Evolutionary conservation across 257 asterid species (phyloP).

Genomic region (Vinca minor): DNA sequence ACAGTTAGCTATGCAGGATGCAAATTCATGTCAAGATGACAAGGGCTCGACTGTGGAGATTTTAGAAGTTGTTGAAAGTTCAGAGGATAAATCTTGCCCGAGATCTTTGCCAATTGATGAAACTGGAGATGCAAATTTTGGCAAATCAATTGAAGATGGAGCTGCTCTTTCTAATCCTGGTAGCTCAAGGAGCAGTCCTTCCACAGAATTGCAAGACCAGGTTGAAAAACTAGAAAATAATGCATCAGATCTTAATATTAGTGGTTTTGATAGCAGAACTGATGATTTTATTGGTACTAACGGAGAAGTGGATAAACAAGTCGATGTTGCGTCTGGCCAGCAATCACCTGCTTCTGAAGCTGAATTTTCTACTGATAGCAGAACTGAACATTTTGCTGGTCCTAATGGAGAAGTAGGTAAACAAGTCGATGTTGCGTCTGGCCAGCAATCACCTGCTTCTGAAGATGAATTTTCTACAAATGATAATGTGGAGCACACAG

Average conservation of each 20-base stretch:
- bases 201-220: constrained; percentile 30
- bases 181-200: constrained; percentile 17
- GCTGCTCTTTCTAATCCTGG: constrained; percentile 22
- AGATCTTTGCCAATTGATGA: constrained; percentile 25
- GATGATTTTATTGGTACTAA: constrained; percentile 25
- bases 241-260: constrained; percentile 19
- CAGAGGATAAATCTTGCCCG: constrained; percentile 25
- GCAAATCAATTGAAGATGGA: constrained; percentile 23
- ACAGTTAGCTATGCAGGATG: constrained; percentile 35
- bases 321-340: constrained; percentile 22
- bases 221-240: constrained; percentile 20
- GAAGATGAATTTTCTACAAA: constrained; percentile 26
- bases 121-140: constrained; percentile 31
- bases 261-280: constrained; percentile 25
- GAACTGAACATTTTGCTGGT: constrained; percentile 22
- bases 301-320: constrained; percentile 27
- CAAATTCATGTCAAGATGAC: constrained; percentile 21
- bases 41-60: constrained; percentile 22
- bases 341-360: constrained; percentile 28
- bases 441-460: constrained; percentile 25
- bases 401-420: constrained; percentile 24
- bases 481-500: constrained; percentile 13
- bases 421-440: constrained; percentile 26
- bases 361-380: constrained; percentile 21
- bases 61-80: constrained; percentile 25